A percentile compares a stretch with the other conserved stretches of the same genome.
Conservation (phyloP, 305 asterid genomes). For the Stenogyne calaminthoides region DNA sequence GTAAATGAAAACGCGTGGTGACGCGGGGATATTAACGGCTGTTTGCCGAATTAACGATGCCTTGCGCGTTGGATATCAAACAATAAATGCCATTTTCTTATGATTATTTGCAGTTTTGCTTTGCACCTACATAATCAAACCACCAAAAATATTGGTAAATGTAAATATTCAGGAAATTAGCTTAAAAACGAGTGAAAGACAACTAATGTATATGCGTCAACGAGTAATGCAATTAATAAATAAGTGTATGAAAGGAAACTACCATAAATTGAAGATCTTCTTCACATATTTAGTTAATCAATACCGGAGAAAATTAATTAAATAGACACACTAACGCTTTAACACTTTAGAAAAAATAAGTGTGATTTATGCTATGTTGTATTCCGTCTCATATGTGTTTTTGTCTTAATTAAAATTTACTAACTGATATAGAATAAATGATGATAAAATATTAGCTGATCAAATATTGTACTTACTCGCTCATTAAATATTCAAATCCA, state of each 20-base stretch:
- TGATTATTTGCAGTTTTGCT: background rate
- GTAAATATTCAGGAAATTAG: background rate
- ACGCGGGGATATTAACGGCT: conserved; percentile 18
- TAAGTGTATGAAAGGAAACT: background rate
- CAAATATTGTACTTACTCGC: too few species aligned
- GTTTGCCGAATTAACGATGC: conserved; percentile 13
- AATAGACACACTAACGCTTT: too few species aligned
- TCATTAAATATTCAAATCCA: too few species aligned
- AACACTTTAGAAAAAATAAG: too few species aligned
- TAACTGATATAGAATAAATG: too few species aligned
- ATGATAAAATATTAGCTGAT: too few species aligned
- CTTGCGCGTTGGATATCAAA: background rate
- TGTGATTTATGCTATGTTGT: too few species aligned
- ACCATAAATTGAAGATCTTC: background rate
- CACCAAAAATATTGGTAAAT: background rate
- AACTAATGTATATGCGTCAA: background rate
- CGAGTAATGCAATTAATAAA: background rate
- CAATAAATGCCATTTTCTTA: background rate
- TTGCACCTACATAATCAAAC: background rate
- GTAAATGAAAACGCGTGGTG: conserved; percentile 28
- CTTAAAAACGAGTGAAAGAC: background rate
- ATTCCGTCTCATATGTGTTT: too few species aligned
- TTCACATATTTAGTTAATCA: background rate
- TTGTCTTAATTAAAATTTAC: too few species aligned
- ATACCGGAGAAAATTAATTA: too few species aligned